Percentiles rank a stretch among this genome's conserved stretches.
phyloP scores from a whole-genome alignment of 768 basidiomycete genomes.

The Tulasnella sp. region DNA sequence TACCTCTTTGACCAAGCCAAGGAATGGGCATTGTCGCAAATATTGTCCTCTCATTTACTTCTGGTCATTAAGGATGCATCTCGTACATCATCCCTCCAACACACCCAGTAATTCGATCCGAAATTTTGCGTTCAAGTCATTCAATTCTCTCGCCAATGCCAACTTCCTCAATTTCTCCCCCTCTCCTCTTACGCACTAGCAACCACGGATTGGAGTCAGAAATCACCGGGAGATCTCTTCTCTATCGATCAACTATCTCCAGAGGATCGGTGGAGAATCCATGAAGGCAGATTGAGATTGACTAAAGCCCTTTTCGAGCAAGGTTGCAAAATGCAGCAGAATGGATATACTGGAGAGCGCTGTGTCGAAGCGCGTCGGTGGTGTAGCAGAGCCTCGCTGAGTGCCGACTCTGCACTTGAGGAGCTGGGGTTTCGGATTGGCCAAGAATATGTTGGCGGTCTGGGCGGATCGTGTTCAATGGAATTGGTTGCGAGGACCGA shows the following conservation, averaged over 20 bases:
- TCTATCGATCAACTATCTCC: neutral
- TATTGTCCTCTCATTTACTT: neutral
- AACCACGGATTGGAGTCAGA: neutral
- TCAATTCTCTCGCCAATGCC: neutral
- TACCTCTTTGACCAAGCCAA: neutral
- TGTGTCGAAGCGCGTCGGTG: neutral
- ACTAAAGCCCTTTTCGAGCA: neutral
- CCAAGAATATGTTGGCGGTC: neutral
- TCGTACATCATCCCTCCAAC: neutral
- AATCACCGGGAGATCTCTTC: neutral
- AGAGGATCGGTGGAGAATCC: neutral
- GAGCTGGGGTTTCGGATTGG: too few relatives aligned
- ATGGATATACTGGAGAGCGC: neutral
- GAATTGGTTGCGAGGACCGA: neutral
- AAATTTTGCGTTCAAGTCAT: neutral
- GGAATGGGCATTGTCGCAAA: neutral
- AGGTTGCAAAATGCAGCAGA: neutral
- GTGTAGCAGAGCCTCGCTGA: neutral
- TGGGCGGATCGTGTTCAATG: neutral
- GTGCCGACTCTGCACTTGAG: too few relatives aligned
- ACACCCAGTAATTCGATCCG: neutral
- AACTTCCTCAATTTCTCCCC: neutral
- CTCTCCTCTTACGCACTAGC: neutral
- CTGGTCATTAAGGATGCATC: neutral
- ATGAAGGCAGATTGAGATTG: neutral